phyloP scores from a whole-genome alignment of 352 stramenopile species.

The Globisporangium acanthophoron region DNA sequence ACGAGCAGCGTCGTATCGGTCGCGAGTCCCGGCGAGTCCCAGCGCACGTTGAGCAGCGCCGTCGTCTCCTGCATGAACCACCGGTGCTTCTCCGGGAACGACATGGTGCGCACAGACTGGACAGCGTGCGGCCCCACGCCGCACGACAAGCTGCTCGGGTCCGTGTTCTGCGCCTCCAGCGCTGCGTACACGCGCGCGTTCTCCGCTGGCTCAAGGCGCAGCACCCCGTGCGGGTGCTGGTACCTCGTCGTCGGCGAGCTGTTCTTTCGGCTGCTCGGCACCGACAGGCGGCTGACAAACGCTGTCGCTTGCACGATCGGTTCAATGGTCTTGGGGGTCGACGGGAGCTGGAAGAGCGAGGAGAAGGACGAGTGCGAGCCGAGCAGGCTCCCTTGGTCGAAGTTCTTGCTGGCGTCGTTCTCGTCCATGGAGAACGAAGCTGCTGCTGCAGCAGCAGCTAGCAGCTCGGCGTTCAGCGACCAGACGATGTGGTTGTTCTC shows the following conservation, averaged over 20 bases:
- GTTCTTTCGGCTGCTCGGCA: background rate
- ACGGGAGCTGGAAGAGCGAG: conserved; percentile 2
- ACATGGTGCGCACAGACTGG: conserved; percentile 27
- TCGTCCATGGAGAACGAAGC: background rate
- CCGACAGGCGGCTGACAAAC: conserved; percentile 29
- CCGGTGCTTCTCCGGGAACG: conserved; percentile 48
- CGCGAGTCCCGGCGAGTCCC: conserved; percentile 19
- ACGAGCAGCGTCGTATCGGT: conserved; percentile 26
- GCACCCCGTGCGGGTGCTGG: conserved; percentile 13
- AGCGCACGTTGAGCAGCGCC: conserved; percentile 32
- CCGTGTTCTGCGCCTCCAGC: conserved; percentile 10
- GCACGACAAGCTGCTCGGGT: conserved; percentile 11
- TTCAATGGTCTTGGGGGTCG: conserved; percentile 8
- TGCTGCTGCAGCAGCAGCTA: background rate
- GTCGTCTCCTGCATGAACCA: conserved; percentile 55
- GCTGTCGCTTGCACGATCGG: conserved; percentile 27
- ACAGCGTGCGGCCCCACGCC: conserved; percentile 25
- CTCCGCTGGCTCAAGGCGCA: conserved; percentile 22
- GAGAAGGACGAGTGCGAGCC: conserved; percentile 10
- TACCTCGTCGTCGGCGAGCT: conserved; percentile 5
- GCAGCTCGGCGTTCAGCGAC: conserved; percentile 10
- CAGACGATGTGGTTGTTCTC: conserved; percentile 28
- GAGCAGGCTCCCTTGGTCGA: background rate
- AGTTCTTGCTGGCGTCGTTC: background rate
- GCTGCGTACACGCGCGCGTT: conserved; percentile 28